phyloP scores from a whole-genome alignment of 768 basidiomycete genomes.

The Termitomyces sp. region DNA sequence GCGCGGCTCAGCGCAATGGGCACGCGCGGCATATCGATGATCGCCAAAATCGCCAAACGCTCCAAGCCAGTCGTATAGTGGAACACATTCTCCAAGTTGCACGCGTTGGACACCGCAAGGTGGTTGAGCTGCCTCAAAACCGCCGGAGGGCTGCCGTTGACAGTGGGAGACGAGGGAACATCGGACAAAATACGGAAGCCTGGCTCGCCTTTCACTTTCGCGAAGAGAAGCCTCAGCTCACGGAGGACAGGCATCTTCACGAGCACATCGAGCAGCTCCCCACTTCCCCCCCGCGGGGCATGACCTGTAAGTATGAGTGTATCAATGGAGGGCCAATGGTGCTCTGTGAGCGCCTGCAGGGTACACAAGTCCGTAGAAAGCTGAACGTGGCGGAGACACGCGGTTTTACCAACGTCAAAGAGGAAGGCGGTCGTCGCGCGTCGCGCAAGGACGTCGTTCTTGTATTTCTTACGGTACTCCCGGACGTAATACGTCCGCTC shows the following conservation, averaged over 20 bases:
- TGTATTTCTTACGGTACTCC: constrained; percentile 34
- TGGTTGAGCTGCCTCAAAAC: constrained; percentile 25
- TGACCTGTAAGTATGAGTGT: constrained; percentile 36
- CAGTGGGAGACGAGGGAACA: constrained; percentile 9
- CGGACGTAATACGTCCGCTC: constrained; percentile 31
- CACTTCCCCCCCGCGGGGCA: constrained; percentile 23
- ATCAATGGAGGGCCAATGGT: constrained; percentile 31
- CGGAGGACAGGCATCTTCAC: constrained; percentile 28
- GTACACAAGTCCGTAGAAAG: constrained; percentile 32
- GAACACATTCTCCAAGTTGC: constrained; percentile 25
- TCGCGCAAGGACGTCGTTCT: constrained; percentile 27
- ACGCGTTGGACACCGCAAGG: constrained; percentile 35
- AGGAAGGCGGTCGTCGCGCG: constrained; percentile 25
- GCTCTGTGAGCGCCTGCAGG: constrained; percentile 23
- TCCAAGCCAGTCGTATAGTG: constrained; percentile 25
- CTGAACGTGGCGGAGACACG: constrained; percentile 29
- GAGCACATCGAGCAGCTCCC: constrained; percentile 27
- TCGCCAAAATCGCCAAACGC: constrained; percentile 29
- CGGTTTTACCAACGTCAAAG: constrained; percentile 26
- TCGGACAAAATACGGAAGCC: constrained; percentile 22
- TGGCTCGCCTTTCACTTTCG: constrained; percentile 23
- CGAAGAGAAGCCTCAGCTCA: constrained; percentile 30
- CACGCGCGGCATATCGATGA: constrained; percentile 30
- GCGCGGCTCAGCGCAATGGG: constrained; percentile 29
- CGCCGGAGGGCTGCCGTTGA: constrained; percentile 16